These are phyloP conservation scores for Cyclostephanos invisitatus DNA, from an alignment of 108 stramenopile species.

Conservation along the genomic window DNA sequence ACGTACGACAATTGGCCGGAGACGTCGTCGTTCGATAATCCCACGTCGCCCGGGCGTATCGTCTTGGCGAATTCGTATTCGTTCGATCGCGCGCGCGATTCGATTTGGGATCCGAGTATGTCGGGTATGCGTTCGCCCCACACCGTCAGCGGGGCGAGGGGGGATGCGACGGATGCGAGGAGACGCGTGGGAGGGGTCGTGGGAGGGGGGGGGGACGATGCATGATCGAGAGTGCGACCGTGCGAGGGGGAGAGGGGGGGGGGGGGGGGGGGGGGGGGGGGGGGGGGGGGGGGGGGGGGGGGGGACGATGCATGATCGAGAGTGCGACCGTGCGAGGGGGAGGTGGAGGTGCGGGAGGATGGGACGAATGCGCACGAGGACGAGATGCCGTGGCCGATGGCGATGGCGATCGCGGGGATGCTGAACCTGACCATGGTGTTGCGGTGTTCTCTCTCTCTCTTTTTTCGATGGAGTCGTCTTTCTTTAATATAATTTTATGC, in stretches of 20 bases:
- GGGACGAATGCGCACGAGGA: slow-evolving; percentile 31
- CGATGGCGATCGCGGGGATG: slow-evolving; percentile 37
- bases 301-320: too few relatives aligned
- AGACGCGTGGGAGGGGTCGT: too few relatives aligned
- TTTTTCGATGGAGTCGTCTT: neutral
- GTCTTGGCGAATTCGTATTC: slow-evolving; percentile 70
- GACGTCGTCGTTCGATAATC: slow-evolving; percentile 51
- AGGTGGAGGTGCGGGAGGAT: slow-evolving; percentile 7
- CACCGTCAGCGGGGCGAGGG: slow-evolving; percentile 68
- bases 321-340: too few relatives aligned
- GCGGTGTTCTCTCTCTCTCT: neutral
- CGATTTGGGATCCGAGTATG: slow-evolving; percentile 59
- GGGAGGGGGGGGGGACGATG: neutral
- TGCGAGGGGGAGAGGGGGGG: slow-evolving; percentile 3
- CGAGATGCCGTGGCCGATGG: slow-evolving; percentile 27
- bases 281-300: neutral
- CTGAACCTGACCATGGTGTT: slow-evolving; percentile 40
- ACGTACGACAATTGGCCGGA: slow-evolving; percentile 70
- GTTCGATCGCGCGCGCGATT: slow-evolving; percentile 29
- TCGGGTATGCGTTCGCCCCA: slow-evolving; percentile 73
- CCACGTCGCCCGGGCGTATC: slow-evolving; percentile 54
- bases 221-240: too few relatives aligned
- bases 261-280: slow-evolving; percentile 63
- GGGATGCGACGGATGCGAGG: too few relatives aligned
- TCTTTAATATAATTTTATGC: too few relatives aligned